phyloP scores from a whole-genome alignment of 805 yeast genomes.

The Suhomyces tanzawaensis region DNA sequence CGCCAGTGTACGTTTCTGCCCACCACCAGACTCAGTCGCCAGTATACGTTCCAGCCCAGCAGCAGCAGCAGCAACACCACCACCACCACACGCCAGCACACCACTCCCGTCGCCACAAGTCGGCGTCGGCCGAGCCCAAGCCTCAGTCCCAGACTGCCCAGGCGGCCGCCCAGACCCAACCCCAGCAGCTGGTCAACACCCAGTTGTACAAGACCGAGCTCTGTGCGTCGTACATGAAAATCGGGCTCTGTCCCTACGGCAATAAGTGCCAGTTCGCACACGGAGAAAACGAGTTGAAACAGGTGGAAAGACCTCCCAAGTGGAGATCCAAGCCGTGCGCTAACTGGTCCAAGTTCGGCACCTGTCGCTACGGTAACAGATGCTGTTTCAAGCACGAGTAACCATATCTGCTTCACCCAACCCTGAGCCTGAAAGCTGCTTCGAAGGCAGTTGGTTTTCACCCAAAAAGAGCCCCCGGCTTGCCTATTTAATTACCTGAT shows the following conservation, averaged over 20 bases:
- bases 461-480: no score
- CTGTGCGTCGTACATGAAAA: slow-evolving; percentile 72
- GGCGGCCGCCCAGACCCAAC: not conserved
- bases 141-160: not conserved
- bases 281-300: slow-evolving; percentile 73
- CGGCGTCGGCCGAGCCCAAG: not conserved
- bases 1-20: not conserved
- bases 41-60: not conserved
- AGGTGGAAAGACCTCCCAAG: slow-evolving; percentile 70
- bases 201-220: slow-evolving; percentile 87
- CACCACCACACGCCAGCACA: slow-evolving; percentile 6
- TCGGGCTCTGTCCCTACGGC: slow-evolving; percentile 79
- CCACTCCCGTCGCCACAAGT: slow-evolving; percentile 7
- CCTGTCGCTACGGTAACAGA: slow-evolving; percentile 84
- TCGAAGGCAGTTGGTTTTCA: no score
- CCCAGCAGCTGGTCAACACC: slow-evolving; percentile 42
- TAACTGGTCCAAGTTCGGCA: slow-evolving; percentile 79
- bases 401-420: slow-evolving; percentile 3
- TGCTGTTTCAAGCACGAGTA: slow-evolving; percentile 86
- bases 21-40: not conserved
- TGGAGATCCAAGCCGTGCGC: slow-evolving; percentile 91
- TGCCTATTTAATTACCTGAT: not conserved
- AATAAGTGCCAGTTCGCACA: slow-evolving; percentile 94
- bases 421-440: not conserved
- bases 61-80: slow-evolving; percentile 9